phyloP scores from a whole-genome alignment of 768 basidiomycete species.

The Mycena leptocephala region DNA sequence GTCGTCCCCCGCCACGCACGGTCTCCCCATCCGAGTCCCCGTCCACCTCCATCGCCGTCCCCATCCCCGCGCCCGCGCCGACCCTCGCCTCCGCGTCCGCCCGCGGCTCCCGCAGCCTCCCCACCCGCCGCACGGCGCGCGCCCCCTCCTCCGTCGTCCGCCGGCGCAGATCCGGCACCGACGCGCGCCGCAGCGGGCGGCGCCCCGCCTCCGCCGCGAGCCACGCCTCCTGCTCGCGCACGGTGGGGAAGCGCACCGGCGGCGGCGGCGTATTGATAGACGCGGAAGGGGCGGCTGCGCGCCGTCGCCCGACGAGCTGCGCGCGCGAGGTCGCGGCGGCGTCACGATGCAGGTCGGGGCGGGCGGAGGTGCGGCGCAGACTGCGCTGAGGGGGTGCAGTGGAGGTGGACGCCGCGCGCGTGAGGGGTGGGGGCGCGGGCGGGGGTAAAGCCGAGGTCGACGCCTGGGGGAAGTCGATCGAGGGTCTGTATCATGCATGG shows the following conservation, averaged over 20 bases:
- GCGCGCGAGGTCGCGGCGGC: background rate
- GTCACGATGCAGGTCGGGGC: background rate
- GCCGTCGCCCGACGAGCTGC: constrained; percentile 1
- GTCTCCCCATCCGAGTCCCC: background rate
- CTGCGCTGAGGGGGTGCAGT: background rate
- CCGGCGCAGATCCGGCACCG: background rate
- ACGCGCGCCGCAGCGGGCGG: background rate
- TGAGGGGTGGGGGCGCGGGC: background rate
- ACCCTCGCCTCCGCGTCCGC: background rate
- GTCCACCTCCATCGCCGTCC: background rate
- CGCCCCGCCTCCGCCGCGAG: background rate
- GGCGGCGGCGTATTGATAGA: background rate
- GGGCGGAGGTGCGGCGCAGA: constrained; percentile 12
- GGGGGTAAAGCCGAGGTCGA: background rate
- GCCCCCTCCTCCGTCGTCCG: background rate
- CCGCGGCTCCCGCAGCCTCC: background rate
- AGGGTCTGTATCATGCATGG: background rate
- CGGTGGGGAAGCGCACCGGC: background rate
- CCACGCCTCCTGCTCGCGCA: constrained; percentile 21
- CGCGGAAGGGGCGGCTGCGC: background rate
- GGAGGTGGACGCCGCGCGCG: background rate
- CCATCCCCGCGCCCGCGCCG: background rate
- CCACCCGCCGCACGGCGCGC: background rate
- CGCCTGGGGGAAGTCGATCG: background rate
- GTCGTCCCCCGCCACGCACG: background rate